Conservation (phyloP, 140 eudicot genomes). For the Bidens hawaiensis region DNA sequence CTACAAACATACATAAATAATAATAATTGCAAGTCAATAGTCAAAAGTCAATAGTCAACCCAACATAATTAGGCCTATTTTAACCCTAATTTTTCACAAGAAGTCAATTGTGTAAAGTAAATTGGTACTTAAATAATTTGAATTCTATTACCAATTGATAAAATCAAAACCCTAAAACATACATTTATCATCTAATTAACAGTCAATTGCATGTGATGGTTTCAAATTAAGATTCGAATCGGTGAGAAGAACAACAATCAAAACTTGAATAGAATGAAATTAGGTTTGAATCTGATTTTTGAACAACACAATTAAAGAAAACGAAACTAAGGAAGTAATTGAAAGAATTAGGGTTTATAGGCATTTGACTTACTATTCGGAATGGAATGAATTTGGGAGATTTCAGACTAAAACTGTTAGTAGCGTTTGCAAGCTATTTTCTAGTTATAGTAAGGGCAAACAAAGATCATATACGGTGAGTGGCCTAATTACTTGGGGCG, state of each 20-base stretch:
- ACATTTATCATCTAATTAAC: too few relatives aligned
- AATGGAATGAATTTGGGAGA: background rate
- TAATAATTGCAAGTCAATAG: too few relatives aligned
- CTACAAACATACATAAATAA: too few relatives aligned
- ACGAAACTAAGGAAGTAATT: too few relatives aligned
- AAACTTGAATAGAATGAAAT: too few relatives aligned
- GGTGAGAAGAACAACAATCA: too few relatives aligned
- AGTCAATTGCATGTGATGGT: constrained; percentile 1
- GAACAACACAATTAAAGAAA: background rate
- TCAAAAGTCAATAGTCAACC: too few relatives aligned
- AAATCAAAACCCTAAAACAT: constrained; percentile 8
- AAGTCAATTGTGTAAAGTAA: background rate
- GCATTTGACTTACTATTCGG: constrained; percentile 23
- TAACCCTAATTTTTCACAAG: background rate
- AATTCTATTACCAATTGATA: background rate
- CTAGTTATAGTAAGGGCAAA: constrained; percentile 7
- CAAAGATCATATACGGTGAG: too few relatives aligned
- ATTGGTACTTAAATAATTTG: background rate
- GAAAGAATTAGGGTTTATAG: constrained; percentile 6
- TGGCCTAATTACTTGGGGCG: too few relatives aligned
- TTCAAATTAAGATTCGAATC: too few relatives aligned
- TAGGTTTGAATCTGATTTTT: too few relatives aligned
- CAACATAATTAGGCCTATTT: background rate
- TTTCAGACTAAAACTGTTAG: background rate
- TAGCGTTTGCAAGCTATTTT: constrained; percentile 23